A percentile compares a stretch with the other conserved stretches of the same genome.
Evolutionary conservation across 2,329 filamentous ascomycete genomes (phyloP).

Genomic region (Trichoderma cornu-damae): DNA sequence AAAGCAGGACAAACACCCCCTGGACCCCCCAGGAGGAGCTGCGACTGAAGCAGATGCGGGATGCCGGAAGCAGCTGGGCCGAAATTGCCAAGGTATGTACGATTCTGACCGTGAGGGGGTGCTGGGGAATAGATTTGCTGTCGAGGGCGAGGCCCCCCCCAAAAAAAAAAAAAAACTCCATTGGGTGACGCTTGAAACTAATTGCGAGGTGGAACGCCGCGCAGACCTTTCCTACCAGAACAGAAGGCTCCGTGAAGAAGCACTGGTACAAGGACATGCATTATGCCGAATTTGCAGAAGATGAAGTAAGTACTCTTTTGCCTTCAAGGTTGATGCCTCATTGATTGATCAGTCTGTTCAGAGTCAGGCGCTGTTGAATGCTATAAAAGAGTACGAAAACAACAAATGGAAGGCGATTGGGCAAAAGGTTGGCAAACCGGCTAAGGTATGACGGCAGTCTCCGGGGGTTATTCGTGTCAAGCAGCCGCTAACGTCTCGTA

Average conservation of each 20-base stretch:
- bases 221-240: slow-evolving; percentile 84
- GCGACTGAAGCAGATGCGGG: slow-evolving; percentile 87
- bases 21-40: slow-evolving; percentile 96
- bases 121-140: not conserved
- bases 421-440: slow-evolving; percentile 93
- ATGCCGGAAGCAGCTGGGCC: slow-evolving; percentile 90
- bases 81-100: slow-evolving; percentile 96
- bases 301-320: slow-evolving; percentile 64
- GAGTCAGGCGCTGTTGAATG: slow-evolving; percentile 75
- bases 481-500: slow-evolving; percentile 16
- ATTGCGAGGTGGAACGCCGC: no score
- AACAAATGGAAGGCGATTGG: slow-evolving; percentile 99
- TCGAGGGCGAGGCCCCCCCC: no score
- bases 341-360: slow-evolving; percentile 34
- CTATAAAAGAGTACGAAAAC: slow-evolving; percentile 97
- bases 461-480: not conserved
- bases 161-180: not conserved
- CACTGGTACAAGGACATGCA: slow-evolving; percentile 99
- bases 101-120: not conserved
- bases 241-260: slow-evolving; percentile 97
- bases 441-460: slow-evolving; percentile 55
- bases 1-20: slow-evolving; percentile 95
- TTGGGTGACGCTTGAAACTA: no score
- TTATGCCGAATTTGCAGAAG: slow-evolving; percentile 95
- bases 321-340: not conserved